Percentiles rank a stretch among this genome's conserved stretches.
These are phyloP conservation scores for Neonectria ditissima DNA, from an alignment of 2,329 filamentous ascomycete genomes.

Conservation along the genomic window DNA sequence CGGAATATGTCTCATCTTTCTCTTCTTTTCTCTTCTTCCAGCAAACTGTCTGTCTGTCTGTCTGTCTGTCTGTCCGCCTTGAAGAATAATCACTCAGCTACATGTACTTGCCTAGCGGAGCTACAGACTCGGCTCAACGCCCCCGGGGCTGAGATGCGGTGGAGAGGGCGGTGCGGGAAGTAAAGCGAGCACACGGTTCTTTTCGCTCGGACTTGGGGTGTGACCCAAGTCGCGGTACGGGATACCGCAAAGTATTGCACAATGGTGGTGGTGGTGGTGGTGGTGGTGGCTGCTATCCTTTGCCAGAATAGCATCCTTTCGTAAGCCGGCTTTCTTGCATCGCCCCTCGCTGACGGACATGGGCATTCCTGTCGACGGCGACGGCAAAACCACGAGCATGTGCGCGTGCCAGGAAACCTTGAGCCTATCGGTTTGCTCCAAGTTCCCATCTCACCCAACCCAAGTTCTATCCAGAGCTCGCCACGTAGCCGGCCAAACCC, in stretches of 20 bases:
- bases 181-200: constrained; percentile 1
- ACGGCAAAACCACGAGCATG: background rate
- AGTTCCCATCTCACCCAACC: constrained; percentile 26
- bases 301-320: background rate
- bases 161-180: background rate
- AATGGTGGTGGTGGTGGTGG: background rate
- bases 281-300: background rate
- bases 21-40: background rate
- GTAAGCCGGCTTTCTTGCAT: background rate
- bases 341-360: background rate
- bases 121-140: background rate
- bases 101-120: too few species aligned
- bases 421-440: constrained; percentile 11
- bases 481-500: constrained; percentile 16
- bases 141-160: background rate
- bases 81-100: too few species aligned
- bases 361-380: background rate
- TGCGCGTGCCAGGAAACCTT: constrained; percentile 8
- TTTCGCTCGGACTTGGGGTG: background rate
- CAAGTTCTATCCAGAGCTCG: constrained; percentile 19
- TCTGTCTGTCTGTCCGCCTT: too few species aligned
- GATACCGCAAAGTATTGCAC: background rate
- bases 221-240: background rate
- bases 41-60: too few species aligned
- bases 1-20: background rate